Conservation (phyloP, 345 rosid species). For the Brassica incana region DNA sequence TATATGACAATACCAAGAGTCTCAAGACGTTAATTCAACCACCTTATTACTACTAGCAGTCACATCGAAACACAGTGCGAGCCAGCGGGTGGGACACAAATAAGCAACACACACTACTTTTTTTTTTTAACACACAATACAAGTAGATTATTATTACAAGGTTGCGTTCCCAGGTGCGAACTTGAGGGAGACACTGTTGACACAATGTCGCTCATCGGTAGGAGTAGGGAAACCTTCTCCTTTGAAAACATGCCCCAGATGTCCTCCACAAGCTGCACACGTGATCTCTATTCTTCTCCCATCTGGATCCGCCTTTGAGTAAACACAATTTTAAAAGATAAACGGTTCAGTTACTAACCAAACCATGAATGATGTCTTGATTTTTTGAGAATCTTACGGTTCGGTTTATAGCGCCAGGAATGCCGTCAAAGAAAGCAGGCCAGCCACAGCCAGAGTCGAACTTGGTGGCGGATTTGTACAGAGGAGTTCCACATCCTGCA, state of each 20-base stretch:
- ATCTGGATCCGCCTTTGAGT: slow-evolving; percentile 83
- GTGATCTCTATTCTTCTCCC: slow-evolving; percentile 84
- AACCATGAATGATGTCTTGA: not conserved
- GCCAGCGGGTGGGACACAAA: not conserved
- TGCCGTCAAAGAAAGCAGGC: slow-evolving; percentile 93
- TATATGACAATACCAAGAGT: not conserved
- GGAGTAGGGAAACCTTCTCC: slow-evolving; percentile 95
- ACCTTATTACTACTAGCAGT: not conserved
- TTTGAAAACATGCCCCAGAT: slow-evolving; percentile 92
- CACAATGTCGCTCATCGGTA: slow-evolving; percentile 86
- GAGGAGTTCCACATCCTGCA: slow-evolving; percentile 89
- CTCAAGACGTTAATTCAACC: not conserved
- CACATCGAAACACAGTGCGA: not conserved
- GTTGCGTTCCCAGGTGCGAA: slow-evolving; percentile 36
- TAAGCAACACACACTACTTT: not conserved
- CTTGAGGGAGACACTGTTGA: slow-evolving; percentile 86
- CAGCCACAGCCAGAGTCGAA: slow-evolving; percentile 87
- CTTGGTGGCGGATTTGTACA: slow-evolving; percentile 74
- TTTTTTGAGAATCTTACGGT: slow-evolving; percentile 40
- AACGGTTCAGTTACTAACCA: not conserved
- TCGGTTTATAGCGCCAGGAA: slow-evolving; percentile 78
- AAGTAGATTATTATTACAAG: not conserved
- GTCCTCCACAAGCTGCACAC: slow-evolving; percentile 95
- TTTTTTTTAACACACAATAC: not conserved
- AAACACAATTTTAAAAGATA: not conserved